phyloP scores from a whole-genome alignment of 2,329 filamentous ascomycete genomes.

The Trichoderma gracile region DNA sequence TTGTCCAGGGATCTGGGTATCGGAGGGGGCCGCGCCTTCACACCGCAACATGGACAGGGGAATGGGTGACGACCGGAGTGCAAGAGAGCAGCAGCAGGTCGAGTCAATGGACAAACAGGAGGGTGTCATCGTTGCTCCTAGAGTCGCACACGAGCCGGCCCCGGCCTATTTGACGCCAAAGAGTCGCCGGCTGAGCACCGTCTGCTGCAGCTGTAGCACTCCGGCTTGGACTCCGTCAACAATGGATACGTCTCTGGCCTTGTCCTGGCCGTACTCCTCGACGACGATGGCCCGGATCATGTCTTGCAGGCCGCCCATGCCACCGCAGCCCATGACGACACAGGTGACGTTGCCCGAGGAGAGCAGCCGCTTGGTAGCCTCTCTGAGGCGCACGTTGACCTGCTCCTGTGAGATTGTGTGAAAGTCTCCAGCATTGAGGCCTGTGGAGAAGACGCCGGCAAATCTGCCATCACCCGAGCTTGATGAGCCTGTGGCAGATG shows the following conservation, averaged over 20 bases:
- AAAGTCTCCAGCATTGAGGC: conserved; percentile 75
- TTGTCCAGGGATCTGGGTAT: not conserved
- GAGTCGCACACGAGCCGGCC: not conserved
- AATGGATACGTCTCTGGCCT: conserved; percentile 49
- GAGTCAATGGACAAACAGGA: not conserved
- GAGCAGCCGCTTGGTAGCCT: conserved; percentile 69
- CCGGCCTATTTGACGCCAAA: conserved; percentile 34
- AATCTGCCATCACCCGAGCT: conserved; percentile 52
- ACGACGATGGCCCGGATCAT: conserved; percentile 70
- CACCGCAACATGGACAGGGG: conserved; percentile 4
- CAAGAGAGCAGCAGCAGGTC: not conserved
- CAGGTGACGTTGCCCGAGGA: conserved; percentile 58
- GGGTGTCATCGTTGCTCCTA: not conserved
- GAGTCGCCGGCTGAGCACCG: conserved; percentile 46
- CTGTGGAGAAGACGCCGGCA: conserved; percentile 79
- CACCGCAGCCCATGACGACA: conserved; percentile 84
- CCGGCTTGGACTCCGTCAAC: conserved; percentile 79
- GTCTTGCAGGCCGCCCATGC: conserved; percentile 82
- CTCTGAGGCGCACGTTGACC: conserved; percentile 65
- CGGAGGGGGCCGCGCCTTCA: not conserved
- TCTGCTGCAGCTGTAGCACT: conserved; percentile 61
- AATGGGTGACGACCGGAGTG: too few species aligned
- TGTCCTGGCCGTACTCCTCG: conserved; percentile 45
- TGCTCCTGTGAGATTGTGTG: conserved; percentile 67
- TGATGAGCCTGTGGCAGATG: not conserved